Percentiles rank a stretch among this genome's conserved stretches.
phyloP scores from a whole-genome alignment of 176 grass and related monocot genomes.

The Canna indica region DNA sequence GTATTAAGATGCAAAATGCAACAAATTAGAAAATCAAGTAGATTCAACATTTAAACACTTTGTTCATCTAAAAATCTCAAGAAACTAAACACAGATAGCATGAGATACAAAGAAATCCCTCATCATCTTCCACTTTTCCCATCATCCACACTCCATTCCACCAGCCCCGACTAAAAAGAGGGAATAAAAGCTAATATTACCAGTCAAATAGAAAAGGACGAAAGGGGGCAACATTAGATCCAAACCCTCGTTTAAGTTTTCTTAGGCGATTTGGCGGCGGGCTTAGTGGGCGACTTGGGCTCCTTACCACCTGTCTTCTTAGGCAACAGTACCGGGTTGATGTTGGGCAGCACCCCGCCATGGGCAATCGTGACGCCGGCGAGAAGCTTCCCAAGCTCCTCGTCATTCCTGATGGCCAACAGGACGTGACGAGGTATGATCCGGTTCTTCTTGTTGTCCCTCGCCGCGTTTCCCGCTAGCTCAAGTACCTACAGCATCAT shows the following conservation, averaged over 20 bases:
- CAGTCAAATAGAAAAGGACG: background rate
- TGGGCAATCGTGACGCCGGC: constrained; percentile 24
- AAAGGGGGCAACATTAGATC: background rate
- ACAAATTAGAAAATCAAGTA: background rate
- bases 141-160: background rate
- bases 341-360: constrained; percentile 25
- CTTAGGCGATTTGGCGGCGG: constrained; percentile 18
- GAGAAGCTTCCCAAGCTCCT: constrained; percentile 24
- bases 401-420: constrained; percentile 22
- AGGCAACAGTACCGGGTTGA: constrained; percentile 22
- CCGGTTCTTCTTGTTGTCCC: constrained; percentile 29
- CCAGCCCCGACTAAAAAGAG: background rate
- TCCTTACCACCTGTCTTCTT: constrained; percentile 22
- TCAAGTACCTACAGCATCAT: constrained; percentile 3
- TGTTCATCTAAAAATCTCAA: background rate
- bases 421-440: constrained; percentile 24
- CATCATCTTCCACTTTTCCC: background rate
- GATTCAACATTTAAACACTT: background rate
- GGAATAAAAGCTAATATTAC: background rate
- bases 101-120: background rate
- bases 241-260: background rate
- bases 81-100: background rate
- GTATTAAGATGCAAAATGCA: background rate
- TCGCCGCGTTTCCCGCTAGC: constrained; percentile 22
- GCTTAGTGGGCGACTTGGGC: constrained; percentile 18